Evolutionary conservation across 192 early-diverging fungal genomes (phyloP).

Genomic region (Podila horticola): DNA sequence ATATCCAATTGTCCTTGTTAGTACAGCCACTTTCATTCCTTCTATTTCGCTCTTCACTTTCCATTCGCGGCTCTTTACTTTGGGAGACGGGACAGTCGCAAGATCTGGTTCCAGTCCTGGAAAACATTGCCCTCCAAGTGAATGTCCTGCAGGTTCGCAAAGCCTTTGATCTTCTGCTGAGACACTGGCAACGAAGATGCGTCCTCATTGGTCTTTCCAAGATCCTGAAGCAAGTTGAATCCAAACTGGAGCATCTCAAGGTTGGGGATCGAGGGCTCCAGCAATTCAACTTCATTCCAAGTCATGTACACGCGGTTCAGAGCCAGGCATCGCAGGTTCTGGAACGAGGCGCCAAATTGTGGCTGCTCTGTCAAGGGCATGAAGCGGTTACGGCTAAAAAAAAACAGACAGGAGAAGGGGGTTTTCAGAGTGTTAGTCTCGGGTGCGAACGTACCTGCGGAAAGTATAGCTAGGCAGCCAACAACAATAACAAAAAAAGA

Average conservation of each 20-base stretch:
- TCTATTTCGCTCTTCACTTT: not conserved
- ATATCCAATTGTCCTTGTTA: no score
- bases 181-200: not conserved
- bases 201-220: slow-evolving; percentile 12
- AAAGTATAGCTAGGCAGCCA: not conserved
- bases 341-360: slow-evolving; percentile 10
- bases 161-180: slow-evolving; percentile 33
- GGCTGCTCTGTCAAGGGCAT: slow-evolving; percentile 20
- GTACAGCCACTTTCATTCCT: no score
- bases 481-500: not conserved
- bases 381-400: slow-evolving; percentile 41
- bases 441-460: no score
- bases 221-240: slow-evolving; percentile 49
- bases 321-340: slow-evolving; percentile 24
- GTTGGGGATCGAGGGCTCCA: slow-evolving; percentile 55
- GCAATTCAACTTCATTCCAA: slow-evolving; percentile 44
- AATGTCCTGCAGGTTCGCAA: slow-evolving; percentile 56
- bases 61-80: slow-evolving; percentile 35
- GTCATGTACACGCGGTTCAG: slow-evolving; percentile 29
- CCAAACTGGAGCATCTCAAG: slow-evolving; percentile 64
- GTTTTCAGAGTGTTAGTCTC: not conserved
- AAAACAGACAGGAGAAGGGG: no score
- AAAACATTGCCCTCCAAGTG: slow-evolving; percentile 63
- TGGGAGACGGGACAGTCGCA: slow-evolving; percentile 47
- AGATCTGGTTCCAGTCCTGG: slow-evolving; percentile 55